phyloP scores from a whole-genome alignment of 202 grass and related monocot species.

The Hordeum pubiflorum region DNA sequence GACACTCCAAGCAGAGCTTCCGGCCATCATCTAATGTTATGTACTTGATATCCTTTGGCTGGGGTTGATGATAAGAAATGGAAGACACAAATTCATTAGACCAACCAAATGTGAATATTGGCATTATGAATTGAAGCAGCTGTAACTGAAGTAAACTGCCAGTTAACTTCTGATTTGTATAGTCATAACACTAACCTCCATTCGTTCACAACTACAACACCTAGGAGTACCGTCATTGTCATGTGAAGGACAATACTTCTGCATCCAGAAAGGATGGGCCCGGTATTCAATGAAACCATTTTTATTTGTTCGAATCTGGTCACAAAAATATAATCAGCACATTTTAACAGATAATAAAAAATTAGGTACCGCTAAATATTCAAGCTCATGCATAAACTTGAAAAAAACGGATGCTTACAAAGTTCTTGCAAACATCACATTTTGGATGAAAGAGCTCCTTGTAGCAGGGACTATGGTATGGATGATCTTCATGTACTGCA shows the following conservation, averaged over 20 bases:
- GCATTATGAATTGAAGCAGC: neutral
- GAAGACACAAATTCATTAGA: neutral
- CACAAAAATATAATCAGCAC: slow-evolving; percentile 13
- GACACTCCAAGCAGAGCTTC: slow-evolving; percentile 85
- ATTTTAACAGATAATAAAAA: slow-evolving; percentile 22
- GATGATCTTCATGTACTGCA: slow-evolving; percentile 61
- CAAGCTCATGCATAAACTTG: neutral
- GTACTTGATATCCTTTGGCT: slow-evolving; percentile 71
- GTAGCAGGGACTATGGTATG: slow-evolving; percentile 86
- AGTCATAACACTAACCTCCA: slow-evolving; percentile 58
- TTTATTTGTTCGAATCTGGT: slow-evolving; percentile 69
- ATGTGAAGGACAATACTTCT: slow-evolving; percentile 84
- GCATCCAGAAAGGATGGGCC: slow-evolving; percentile 83
- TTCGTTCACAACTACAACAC: slow-evolving; percentile 88
- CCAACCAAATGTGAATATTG: neutral
- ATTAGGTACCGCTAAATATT: neutral
- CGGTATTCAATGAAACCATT: slow-evolving; percentile 67
- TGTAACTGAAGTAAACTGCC: neutral
- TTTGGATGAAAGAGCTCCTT: slow-evolving; percentile 75
- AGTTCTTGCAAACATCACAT: slow-evolving; percentile 94
- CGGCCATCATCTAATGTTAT: slow-evolving; percentile 89
- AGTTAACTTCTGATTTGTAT: slow-evolving; percentile 10
- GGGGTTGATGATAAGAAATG: slow-evolving; percentile 12
- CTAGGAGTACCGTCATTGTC: slow-evolving; percentile 75
- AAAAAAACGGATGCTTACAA: slow-evolving; percentile 53